These are phyloP conservation scores for Melanogaster broomeanus DNA, from an alignment of 768 basidiomycete species.

Conservation along the genomic window DNA sequence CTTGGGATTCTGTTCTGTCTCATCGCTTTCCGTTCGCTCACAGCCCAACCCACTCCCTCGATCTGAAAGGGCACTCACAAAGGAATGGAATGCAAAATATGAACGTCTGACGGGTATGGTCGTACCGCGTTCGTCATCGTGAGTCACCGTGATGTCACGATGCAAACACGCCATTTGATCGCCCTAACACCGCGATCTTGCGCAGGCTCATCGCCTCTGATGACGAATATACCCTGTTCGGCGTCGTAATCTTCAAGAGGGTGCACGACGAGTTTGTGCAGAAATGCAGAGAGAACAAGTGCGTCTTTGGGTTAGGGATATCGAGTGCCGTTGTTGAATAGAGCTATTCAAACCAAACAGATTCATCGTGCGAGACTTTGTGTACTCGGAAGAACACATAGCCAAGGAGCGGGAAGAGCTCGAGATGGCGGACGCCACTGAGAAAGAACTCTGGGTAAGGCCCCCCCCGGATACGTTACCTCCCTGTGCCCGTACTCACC, in stretches of 20 bases:
- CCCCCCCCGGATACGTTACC: not conserved
- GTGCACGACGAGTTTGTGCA: slow-evolving; percentile 92
- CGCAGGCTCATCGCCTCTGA: slow-evolving; percentile 76
- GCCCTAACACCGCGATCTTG: slow-evolving; percentile 1
- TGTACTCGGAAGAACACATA: slow-evolving; percentile 80
- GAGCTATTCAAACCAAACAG: slow-evolving; percentile 41
- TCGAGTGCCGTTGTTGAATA: slow-evolving; percentile 1
- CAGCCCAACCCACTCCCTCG: slow-evolving; percentile 12
- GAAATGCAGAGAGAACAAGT: slow-evolving; percentile 96
- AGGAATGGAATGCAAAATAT: slow-evolving; percentile 89
- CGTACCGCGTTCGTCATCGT: slow-evolving; percentile 91
- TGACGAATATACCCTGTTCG: slow-evolving; percentile 85
- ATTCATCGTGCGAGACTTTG: slow-evolving; percentile 94
- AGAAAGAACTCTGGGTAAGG: slow-evolving; percentile 97
- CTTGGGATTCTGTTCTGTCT: slow-evolving; percentile 6
- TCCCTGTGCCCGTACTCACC: not conserved
- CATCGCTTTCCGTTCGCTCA: slow-evolving; percentile 9
- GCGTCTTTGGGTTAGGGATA: slow-evolving; percentile 22
- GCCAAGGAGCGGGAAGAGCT: slow-evolving; percentile 82
- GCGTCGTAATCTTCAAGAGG: slow-evolving; percentile 86
- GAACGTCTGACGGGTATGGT: slow-evolving; percentile 89
- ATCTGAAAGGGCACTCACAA: slow-evolving; percentile 62
- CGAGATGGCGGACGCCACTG: slow-evolving; percentile 75
- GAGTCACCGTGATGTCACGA: slow-evolving; percentile 30
- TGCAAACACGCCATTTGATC: slow-evolving; percentile 22